A percentile compares a stretch with the other conserved stretches of the same genome.
phyloP scores from a whole-genome alignment of 2,329 filamentous ascomycete species.

The Hymenoscyphus occultus region DNA sequence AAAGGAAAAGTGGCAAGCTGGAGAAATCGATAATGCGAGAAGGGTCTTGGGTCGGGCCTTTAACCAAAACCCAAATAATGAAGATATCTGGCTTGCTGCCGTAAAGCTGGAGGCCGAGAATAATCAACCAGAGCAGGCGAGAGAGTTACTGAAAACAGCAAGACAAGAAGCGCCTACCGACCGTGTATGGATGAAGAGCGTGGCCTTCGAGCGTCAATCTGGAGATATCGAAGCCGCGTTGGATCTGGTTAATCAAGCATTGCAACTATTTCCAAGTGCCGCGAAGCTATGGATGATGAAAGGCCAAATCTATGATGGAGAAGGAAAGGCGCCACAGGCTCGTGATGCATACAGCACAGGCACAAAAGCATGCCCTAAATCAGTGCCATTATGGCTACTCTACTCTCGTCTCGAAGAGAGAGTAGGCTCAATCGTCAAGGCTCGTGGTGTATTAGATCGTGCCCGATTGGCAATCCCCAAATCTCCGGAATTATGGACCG shows the following conservation, averaged over 20 bases:
- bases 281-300: conserved; percentile 98
- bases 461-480: conserved; percentile 86
- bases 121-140: conserved; percentile 74
- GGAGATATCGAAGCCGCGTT: conserved; percentile 77
- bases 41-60: conserved; percentile 85
- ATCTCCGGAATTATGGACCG: conserved; percentile 80
- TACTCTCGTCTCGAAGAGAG: conserved; percentile 86
- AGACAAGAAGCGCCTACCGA: conserved; percentile 89
- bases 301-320: conserved; percentile 90
- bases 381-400: conserved; percentile 85
- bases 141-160: conserved; percentile 76
- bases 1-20: conserved; percentile 88
- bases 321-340: conserved; percentile 76
- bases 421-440: conserved; percentile 80
- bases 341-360: conserved; percentile 87
- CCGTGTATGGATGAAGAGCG: conserved; percentile 95
- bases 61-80: conserved; percentile 92
- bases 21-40: conserved; percentile 82
- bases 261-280: conserved; percentile 80
- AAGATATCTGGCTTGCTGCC: conserved; percentile 95
- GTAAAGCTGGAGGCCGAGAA: conserved; percentile 96
- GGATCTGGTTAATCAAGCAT: conserved; percentile 80
- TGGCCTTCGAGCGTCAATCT: conserved; percentile 85
- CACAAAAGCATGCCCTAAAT: conserved; percentile 80
- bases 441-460: conserved; percentile 87